phyloP scores from a whole-genome alignment of 2,329 filamentous ascomycete species.

The Stenocarpella maydis region DNA sequence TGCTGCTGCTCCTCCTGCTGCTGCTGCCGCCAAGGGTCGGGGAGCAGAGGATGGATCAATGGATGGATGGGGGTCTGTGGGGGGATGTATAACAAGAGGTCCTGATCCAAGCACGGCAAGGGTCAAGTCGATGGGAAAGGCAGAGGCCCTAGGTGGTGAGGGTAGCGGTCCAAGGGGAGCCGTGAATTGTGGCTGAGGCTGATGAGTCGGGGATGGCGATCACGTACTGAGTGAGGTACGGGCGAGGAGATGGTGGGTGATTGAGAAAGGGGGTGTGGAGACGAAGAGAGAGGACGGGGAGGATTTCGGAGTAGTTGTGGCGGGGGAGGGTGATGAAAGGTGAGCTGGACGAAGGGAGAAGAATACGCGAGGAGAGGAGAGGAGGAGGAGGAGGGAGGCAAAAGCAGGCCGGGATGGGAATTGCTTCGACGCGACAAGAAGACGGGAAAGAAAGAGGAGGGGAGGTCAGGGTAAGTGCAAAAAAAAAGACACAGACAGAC shows the following conservation, averaged over 20 bases:
- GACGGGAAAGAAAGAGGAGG: slow-evolving; percentile 38
- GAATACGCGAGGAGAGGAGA: slow-evolving; percentile 38
- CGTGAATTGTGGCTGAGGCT: slow-evolving; percentile 35
- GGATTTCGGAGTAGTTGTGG: slow-evolving; percentile 24
- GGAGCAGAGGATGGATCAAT: neutral
- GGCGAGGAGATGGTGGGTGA: slow-evolving; percentile 36
- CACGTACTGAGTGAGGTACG: slow-evolving; percentile 7
- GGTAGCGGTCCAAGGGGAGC: slow-evolving; percentile 19
- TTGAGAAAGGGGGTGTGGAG: slow-evolving; percentile 35
- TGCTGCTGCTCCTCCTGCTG: neutral
- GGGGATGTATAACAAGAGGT: neutral
- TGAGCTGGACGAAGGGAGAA: slow-evolving; percentile 38
- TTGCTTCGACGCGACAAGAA: slow-evolving; percentile 26
- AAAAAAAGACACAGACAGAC: slow-evolving; percentile 13
- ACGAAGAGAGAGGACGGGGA: slow-evolving; percentile 37
- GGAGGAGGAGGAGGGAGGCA: slow-evolving; percentile 40
- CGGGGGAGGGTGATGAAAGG: slow-evolving; percentile 35
- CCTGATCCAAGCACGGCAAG: neutral
- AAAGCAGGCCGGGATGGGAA: slow-evolving; percentile 33
- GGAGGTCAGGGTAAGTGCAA: slow-evolving; percentile 26
- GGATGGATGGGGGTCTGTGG: neutral
- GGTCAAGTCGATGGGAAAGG: slow-evolving; percentile 6
- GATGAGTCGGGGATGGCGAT: slow-evolving; percentile 8
- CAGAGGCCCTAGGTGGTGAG: neutral
- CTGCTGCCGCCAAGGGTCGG: neutral